Base-by-base conservation (phyloP, 805 yeast genomes). In the Starmerella apicola region DNA sequence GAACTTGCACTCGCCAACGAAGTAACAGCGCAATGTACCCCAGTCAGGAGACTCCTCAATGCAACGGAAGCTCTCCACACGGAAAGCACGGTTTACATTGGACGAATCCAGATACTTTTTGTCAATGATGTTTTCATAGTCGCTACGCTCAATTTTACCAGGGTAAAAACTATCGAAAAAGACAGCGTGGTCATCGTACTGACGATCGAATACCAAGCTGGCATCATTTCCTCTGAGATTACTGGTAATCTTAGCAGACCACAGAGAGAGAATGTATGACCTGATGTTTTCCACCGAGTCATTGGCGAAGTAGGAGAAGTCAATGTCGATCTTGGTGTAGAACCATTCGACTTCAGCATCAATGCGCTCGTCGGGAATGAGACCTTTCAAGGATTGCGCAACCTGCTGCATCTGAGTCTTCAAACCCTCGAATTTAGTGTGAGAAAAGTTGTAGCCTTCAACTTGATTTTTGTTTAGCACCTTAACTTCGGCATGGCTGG, bases 181-280 rank as follows among this genome's bases (percentile, higher is more conserved):
- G 26, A 84, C 91, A 1, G 95, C 95, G 55, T 84, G 94, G 57
- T 81, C 86, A 15, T 74, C 78, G 34, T 73, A 71, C 58, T 83
- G 86, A 47, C 85, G 71, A 57, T 78, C 78, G 59, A 84, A 82
- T 47, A 78, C 82, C 48, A 88, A 78, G 49, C 76, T 71, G 17
- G 5, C 20, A 20, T 32, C 33, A 3, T 28, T 17, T 13, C 41
- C 43, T 36, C 77, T 70, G 3, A 91, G 80, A 56, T 70, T 82
- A 6, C 95, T 94, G 51, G 88, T 91, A 39, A 91, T 72, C 59
- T 91, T 91, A 42, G 96, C 86, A 25, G 95, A 82, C 62, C 88
- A 88, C 39, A 88, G 67, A 8, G 95, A 81, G 55, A 81, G 81
- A 51, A 88, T 82, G 55, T 86, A 85, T 39, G 78, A 72, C 15